Evolutionary conservation across 148 eudicot species (phyloP), one percentile per base, ranked within the genome.

Genomic region (Linanthus parryae): DNA sequence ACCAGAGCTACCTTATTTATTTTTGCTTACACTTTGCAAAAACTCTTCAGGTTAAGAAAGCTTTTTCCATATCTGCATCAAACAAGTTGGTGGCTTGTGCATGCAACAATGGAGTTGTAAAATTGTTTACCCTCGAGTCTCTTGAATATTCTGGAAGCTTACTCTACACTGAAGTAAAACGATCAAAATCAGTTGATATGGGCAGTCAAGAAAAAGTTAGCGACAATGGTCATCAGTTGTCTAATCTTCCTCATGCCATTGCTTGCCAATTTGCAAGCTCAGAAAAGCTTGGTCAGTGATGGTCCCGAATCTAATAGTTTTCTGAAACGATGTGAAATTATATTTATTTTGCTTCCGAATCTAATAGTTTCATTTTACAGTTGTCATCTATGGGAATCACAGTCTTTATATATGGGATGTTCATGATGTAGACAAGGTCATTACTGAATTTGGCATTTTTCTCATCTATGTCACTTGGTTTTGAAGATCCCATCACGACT

Each of bases 401-500:
- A 76, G 76, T 53, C 70, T 80, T 25, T 76, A 72, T 59, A 42
- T 76, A 52, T 80, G 85, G 85, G 68, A 80, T 45, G 61, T 80
- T 37, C 59, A 56, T 43, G 82, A 76, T 42, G 36, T 52, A 29
- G 25, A 49, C 57, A 73, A 72, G 76, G 85, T 80, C 64, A 69
- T 61, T 34, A 41, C 62, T 52, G 24, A 44, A 45, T 42, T 51
- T 49, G 12, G 38, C 52, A 27, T 17, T 22, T 40, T n/a, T 26
- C 38, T 49, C 13, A n/a, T 49, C 54, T 38, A 13, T 30, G 18
- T 7, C 29, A 3, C 9, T 17, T 10, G 16, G 24, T 18, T 48
- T 36, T 55, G 10, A 5, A 46, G 41, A 17, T 18, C 27, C 28
- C 23, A 7, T 16, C 45, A 37, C 25, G 33, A 41, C 13, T 40